These are phyloP conservation scores for Pulveroboletus frians DNA, from an alignment of 768 basidiomycete species.

Conservation along the genomic window DNA sequence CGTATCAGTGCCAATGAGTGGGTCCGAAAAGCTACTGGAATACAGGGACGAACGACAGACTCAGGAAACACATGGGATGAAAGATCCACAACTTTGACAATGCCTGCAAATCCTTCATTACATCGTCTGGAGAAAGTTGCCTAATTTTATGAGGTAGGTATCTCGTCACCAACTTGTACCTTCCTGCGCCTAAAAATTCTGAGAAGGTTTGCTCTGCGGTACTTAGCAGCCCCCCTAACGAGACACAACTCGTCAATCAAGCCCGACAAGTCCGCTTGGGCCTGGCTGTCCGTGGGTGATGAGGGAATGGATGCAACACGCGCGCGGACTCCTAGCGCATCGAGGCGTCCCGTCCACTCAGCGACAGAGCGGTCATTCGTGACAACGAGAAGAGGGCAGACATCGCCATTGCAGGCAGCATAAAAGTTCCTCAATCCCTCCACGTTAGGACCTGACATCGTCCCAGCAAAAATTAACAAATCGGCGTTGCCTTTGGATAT, in stretches of 20 bases:
- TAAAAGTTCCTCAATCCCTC: slow-evolving; percentile 13
- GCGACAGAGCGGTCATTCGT: slow-evolving; percentile 5
- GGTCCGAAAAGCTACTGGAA: too few species aligned
- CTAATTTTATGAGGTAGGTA: not conserved
- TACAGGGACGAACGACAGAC: too few species aligned
- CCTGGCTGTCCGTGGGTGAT: not conserved
- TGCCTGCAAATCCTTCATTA: not conserved
- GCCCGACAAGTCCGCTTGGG: slow-evolving; percentile 1
- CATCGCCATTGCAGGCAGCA: slow-evolving; percentile 16
- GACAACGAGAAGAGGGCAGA: slow-evolving; percentile 24
- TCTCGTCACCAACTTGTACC: slow-evolving; percentile 4
- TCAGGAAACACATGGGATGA: not conserved
- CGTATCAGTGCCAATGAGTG: too few species aligned
- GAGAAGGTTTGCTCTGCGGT: slow-evolving; percentile 11
- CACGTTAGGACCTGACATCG: slow-evolving; percentile 6
- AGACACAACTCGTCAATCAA: slow-evolving; percentile 23
- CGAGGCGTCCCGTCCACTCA: slow-evolving; percentile 11
- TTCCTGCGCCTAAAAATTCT: slow-evolving; percentile 15
- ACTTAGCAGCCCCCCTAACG: slow-evolving; percentile 19
- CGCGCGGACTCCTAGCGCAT: slow-evolving; percentile 10
- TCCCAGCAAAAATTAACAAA: slow-evolving; percentile 20
- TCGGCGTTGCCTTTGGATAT: slow-evolving; percentile 22
- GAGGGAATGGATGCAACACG: slow-evolving; percentile 9
- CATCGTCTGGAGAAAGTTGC: not conserved
- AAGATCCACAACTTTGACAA: too few species aligned